Conservation (phyloP, 148 eudicot species). For the Chenopodium quinoa region DNA sequence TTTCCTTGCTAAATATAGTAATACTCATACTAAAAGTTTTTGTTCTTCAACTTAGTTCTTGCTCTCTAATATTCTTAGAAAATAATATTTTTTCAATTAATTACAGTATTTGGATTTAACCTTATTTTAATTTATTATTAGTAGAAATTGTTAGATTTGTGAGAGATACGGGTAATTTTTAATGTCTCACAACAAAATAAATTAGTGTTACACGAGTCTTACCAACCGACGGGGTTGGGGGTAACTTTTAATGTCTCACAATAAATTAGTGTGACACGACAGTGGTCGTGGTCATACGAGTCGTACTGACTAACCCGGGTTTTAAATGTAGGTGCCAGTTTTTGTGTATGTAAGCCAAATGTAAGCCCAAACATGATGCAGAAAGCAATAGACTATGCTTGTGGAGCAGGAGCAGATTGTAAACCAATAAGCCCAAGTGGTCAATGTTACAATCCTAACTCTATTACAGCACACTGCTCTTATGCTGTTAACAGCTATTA, state of each 20-base stretch:
- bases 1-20: neutral
- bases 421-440: constrained; percentile 47
- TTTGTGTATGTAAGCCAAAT: constrained; percentile 76
- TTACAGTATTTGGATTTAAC: neutral
- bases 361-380: constrained; percentile 44
- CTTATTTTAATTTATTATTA: too few species aligned
- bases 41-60: neutral
- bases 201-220: too few species aligned
- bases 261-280: too few species aligned
- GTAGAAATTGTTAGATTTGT: too few species aligned
- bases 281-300: too few species aligned
- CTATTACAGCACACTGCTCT: constrained; percentile 60
- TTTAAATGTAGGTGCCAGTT: constrained; percentile 46
- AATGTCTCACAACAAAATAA: too few species aligned
- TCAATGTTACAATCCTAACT: constrained; percentile 65
- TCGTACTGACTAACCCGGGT: neutral
- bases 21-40: neutral
- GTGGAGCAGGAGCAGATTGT: constrained; percentile 94
- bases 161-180: too few species aligned
- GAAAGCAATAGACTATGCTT: constrained; percentile 76
- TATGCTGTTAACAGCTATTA: constrained; percentile 82
- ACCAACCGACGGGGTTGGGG: too few species aligned
- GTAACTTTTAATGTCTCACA: neutral
- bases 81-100: too few species aligned
- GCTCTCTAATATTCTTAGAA: neutral